phyloP scores from a whole-genome alignment of 495 filamentous ascomycete genomes.

The Podospora bellae-mahoneyi region DNA sequence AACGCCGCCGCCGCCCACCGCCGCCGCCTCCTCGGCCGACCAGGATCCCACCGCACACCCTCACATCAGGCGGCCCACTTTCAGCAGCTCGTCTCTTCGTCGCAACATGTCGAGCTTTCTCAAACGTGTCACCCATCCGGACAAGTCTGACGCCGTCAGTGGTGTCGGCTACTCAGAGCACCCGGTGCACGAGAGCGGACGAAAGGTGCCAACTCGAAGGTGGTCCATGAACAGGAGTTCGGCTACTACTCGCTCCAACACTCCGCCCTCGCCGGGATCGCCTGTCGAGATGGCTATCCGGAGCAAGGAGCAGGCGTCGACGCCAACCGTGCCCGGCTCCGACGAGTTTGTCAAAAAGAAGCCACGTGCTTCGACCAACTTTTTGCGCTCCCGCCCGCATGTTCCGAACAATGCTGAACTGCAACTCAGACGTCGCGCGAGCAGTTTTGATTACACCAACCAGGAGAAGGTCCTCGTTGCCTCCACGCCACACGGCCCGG shows the following conservation, averaged over 20 bases:
- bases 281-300: slow-evolving; percentile 35
- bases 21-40: slow-evolving; percentile 20
- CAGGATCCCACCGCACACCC: slow-evolving; percentile 31
- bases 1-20: slow-evolving; percentile 17
- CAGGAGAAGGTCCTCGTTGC: slow-evolving; percentile 16
- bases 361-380: slow-evolving; percentile 47
- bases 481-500: slow-evolving; percentile 8
- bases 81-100: slow-evolving; percentile 33
- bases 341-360: slow-evolving; percentile 46
- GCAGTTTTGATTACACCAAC: slow-evolving; percentile 37
- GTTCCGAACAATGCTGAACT: slow-evolving; percentile 21
- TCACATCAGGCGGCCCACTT: slow-evolving; percentile 36
- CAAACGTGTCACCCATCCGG: slow-evolving; percentile 34
- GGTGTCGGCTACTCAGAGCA: slow-evolving; percentile 17
- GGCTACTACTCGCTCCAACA: slow-evolving; percentile 50
- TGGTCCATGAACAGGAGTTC: slow-evolving; percentile 48
- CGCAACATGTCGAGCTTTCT: slow-evolving; percentile 37
- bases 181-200: slow-evolving; percentile 25
- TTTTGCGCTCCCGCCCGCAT: slow-evolving; percentile 40
- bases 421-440: slow-evolving; percentile 33
- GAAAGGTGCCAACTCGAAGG: slow-evolving; percentile 35
- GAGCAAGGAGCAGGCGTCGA: slow-evolving; percentile 31
- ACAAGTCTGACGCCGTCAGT: slow-evolving; percentile 23
- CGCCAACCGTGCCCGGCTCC: slow-evolving; percentile 36
- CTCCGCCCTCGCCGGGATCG: slow-evolving; percentile 51